A percentile compares a stretch with the other conserved stretches of the same genome.
These are phyloP conservation scores for Fusarium verticillioides DNA, from an alignment of 2,329 filamentous ascomycete genomes.

Conservation along the genomic window DNA sequence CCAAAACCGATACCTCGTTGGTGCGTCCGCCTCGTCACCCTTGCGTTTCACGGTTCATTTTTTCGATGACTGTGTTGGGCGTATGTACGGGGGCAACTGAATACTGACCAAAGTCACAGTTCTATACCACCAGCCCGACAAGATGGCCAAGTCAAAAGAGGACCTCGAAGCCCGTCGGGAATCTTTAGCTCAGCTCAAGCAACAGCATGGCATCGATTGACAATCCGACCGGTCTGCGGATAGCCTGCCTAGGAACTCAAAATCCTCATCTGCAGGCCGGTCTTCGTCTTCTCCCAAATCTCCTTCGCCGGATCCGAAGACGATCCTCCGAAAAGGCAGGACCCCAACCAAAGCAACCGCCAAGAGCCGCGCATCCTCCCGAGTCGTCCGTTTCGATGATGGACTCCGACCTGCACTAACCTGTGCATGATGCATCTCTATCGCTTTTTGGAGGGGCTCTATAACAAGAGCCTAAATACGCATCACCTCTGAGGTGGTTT, in stretches of 20 bases:
- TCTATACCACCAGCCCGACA: conserved; percentile 73
- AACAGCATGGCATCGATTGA: conserved; percentile 99
- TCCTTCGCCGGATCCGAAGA: conserved; percentile 55
- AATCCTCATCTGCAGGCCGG: conserved; percentile 69
- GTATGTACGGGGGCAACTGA: background rate
- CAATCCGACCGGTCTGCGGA: conserved; percentile 77
- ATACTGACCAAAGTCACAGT: conserved; percentile 53
- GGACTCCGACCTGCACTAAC: conserved; percentile 52
- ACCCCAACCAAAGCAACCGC: conserved; percentile 49
- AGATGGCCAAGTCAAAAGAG: conserved; percentile 85
- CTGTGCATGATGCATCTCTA: conserved; percentile 51
- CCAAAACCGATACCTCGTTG: conserved; percentile 98
- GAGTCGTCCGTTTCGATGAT: conserved; percentile 57
- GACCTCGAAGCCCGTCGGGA: conserved; percentile 94
- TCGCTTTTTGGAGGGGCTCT: conserved; percentile 36
- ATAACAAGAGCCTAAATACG: conserved; percentile 19
- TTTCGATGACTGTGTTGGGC: conserved; percentile 5
- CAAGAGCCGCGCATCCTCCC: conserved; percentile 52
- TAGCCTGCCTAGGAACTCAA: conserved; percentile 56
- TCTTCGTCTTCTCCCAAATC: conserved; percentile 61
- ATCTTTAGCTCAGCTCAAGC: conserved; percentile 97
- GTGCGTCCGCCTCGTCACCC: conserved; percentile 64
- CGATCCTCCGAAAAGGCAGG: conserved; percentile 58
- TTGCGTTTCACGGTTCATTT: background rate
- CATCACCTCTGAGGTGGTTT: conserved; percentile 40